These are phyloP conservation scores for Mycena vulgaris DNA, from an alignment of 768 basidiomycete genomes.

Conservation along the genomic window DNA sequence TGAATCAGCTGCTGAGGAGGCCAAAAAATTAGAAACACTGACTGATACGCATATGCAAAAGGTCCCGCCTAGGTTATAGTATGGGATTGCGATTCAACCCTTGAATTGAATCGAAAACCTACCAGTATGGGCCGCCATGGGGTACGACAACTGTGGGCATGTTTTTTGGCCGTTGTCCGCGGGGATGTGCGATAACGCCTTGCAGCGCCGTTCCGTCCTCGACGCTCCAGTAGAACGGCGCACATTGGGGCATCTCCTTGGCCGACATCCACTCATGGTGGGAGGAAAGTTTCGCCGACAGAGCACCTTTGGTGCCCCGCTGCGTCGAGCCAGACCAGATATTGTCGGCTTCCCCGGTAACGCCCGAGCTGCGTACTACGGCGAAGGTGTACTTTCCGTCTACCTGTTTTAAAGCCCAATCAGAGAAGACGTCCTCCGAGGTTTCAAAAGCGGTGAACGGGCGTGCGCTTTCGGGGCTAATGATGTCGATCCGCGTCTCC, in stretches of 20 bases:
- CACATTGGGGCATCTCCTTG: conserved; percentile 30
- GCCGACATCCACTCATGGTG: conserved; percentile 31
- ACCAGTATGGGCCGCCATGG: conserved; percentile 36
- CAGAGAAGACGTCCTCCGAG: conserved; percentile 25
- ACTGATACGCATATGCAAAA: conserved; percentile 22
- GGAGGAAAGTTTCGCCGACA: conserved; percentile 33
- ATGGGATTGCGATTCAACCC: neutral
- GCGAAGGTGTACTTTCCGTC: conserved; percentile 29
- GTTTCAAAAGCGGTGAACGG: conserved; percentile 30
- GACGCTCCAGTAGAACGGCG: conserved; percentile 33
- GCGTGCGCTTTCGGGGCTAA: neutral
- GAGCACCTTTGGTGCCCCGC: conserved; percentile 8
- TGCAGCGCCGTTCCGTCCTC: conserved; percentile 30
- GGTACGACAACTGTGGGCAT: conserved; percentile 31
- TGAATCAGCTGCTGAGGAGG: neutral
- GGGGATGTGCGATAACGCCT: conserved; percentile 27
- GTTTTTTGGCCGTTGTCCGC: conserved; percentile 13
- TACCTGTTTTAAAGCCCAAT: conserved; percentile 31
- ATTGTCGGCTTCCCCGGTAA: conserved; percentile 31
- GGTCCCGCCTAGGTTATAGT: conserved; percentile 10
- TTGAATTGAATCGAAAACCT: neutral
- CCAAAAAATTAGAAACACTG: neutral
- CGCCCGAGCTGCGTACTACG: conserved; percentile 32
- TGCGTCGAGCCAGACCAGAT: conserved; percentile 28
- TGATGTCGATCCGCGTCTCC: conserved; percentile 30